Conservation (phyloP, 805 yeast genomes). For the Brettanomyces custersianus region DNA sequence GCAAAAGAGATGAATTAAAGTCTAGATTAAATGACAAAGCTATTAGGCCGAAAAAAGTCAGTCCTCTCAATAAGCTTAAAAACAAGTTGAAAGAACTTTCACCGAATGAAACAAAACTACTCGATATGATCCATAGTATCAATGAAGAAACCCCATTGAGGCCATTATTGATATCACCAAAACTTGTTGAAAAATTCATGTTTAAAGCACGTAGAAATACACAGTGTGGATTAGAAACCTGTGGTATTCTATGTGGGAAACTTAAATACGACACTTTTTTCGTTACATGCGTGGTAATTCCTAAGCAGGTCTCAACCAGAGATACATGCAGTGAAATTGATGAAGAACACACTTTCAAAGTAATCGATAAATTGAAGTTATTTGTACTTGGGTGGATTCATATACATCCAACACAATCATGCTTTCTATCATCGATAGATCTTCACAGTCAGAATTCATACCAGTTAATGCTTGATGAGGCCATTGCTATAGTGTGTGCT, state of each 20-base stretch:
- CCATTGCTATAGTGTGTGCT: conserved; percentile 59
- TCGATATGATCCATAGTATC: too few relatives aligned
- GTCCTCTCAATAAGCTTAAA: too few relatives aligned
- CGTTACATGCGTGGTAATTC: conserved; percentile 52
- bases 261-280: conserved; percentile 54
- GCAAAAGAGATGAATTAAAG: too few relatives aligned
- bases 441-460: conserved; percentile 61
- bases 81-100: too few relatives aligned
- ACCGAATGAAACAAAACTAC: too few relatives aligned
- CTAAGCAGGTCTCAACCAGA: conserved; percentile 52
- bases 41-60: too few relatives aligned
- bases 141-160: conserved; percentile 52
- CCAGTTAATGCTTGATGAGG: conserved; percentile 63
- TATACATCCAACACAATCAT: conserved; percentile 68
- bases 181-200: conserved; percentile 35
- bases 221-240: conserved; percentile 43
- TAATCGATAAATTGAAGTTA: conserved; percentile 43
- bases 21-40: too few relatives aligned
- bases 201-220: conserved; percentile 43
- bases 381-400: conserved; percentile 71
- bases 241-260: conserved; percentile 60
- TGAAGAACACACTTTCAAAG: conserved; percentile 50
- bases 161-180: conserved; percentile 39
- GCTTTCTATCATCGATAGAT: conserved; percentile 58
- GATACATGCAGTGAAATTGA: conserved; percentile 55